Base-by-base conservation (phyloP, 768 basidiomycete genomes). In the Auricularia cornea region DNA sequence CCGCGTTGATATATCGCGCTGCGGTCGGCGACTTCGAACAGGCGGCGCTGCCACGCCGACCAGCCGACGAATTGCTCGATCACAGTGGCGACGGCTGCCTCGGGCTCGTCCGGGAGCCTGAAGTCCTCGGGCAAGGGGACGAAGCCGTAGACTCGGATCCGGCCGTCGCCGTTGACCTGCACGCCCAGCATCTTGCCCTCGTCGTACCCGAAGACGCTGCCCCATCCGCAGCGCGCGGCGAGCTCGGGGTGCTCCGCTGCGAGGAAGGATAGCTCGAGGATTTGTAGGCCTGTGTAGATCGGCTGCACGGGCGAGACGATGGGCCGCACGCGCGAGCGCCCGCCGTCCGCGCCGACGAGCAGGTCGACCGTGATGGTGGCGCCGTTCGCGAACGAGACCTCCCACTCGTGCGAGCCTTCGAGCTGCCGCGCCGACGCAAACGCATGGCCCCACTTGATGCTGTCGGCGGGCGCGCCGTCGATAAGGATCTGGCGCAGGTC, bases 261-360 rank as follows among this genome's bases (percentile, higher is more conserved):
- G 35, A 64, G 66, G 44, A 48, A 48, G 44, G 44, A 48, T 8
- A 68, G 18, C 35, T 71, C 70, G 62, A 67, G 60, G 56, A 70
- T 64, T 16, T 64, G 60, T 4, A 70, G 66, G 12, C 76, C 77
- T 12, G 71, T 70, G 67, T 77, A 79, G 35, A 65, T 59, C 5
- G 78, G 76, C 44, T 62, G 61, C 11, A 69, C 67, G n/a, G 70
- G 52, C 28, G 72, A 71, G 32, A 79, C 62, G 60, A 77, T 66
- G 4, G 70, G 66, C 16, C 79, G 76, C 4, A 76, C 70, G 62
- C 71, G 71, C 20, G 76, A 78, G 73, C 76, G 77, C 3, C 78
- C 71, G 8, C 80, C 79, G 57, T 78, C 77, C 18, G 77, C 76
- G 12, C 77, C 77, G 48, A 78, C 65, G 41, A 76, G 62, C 59